phyloP scores from a whole-genome alignment of 805 yeast genomes.

The Pichia manshurica region DNA sequence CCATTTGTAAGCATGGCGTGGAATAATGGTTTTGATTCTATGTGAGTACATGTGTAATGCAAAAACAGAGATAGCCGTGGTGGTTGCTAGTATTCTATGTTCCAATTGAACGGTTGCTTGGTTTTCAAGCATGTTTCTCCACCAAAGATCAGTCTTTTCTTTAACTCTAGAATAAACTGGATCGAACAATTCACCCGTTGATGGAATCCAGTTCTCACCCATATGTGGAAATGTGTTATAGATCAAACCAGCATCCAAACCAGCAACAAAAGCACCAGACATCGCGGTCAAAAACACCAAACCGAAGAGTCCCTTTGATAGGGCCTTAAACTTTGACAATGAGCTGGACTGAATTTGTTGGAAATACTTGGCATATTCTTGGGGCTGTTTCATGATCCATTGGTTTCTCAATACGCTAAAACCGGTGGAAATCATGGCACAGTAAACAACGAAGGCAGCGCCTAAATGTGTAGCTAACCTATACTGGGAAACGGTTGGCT shows the following conservation, averaged over 20 bases:
- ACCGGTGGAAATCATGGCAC: constrained; percentile 89
- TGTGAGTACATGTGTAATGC: constrained; percentile 67
- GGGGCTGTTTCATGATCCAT: constrained; percentile 62
- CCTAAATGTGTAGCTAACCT: constrained; percentile 91
- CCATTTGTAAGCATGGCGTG: constrained; percentile 47
- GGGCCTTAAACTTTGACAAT: constrained; percentile 49
- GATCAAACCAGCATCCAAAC: constrained; percentile 93
- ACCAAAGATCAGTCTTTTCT: constrained; percentile 69
- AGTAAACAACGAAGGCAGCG: constrained; percentile 81
- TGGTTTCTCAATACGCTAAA: constrained; percentile 73
- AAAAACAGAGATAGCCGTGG: constrained; percentile 68
- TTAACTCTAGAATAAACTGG: constrained; percentile 60
- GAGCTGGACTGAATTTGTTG: constrained; percentile 57
- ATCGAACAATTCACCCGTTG: constrained; percentile 70
- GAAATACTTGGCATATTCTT: constrained; percentile 46
- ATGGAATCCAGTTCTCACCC: constrained; percentile 83
- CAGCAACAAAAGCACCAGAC: constrained; percentile 98
- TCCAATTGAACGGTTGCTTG: constrained; percentile 93
- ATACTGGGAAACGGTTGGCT: constrained; percentile 97
- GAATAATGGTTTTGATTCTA: constrained; percentile 51
- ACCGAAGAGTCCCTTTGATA: constrained; percentile 52
- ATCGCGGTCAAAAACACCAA: constrained; percentile 85
- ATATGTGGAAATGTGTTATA: constrained; percentile 95
- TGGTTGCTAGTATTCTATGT: constrained; percentile 79
- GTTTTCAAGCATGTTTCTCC: constrained; percentile 92